Percentiles rank a stretch among this genome's conserved stretches.
phyloP scores from a whole-genome alignment of 495 filamentous ascomycete genomes.

The Penicillium odoratum region DNA sequence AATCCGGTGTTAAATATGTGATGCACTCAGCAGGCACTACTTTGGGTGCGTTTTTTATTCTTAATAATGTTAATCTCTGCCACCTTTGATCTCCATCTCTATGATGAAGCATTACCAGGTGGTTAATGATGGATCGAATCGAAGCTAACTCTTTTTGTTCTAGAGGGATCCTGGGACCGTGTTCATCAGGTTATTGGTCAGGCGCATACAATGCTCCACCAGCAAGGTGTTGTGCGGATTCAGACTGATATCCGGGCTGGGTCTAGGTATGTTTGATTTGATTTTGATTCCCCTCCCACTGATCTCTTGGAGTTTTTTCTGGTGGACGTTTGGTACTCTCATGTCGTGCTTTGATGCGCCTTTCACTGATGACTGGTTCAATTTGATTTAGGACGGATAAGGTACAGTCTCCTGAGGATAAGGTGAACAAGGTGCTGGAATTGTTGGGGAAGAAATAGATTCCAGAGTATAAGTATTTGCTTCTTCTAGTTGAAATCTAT shows the following conservation, averaged over 20 bases:
- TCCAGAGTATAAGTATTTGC: not conserved
- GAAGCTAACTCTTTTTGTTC: slow-evolving; percentile 1
- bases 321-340: not conserved
- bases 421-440: slow-evolving; percentile 63
- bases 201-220: slow-evolving; percentile 81
- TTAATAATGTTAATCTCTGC: not conserved
- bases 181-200: slow-evolving; percentile 89
- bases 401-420: slow-evolving; percentile 64
- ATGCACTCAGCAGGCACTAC: slow-evolving; percentile 96
- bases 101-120: no score
- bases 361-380: slow-evolving; percentile 16
- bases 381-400: slow-evolving; percentile 60
- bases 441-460: slow-evolving; percentile 48
- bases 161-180: slow-evolving; percentile 89
- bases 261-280: slow-evolving; percentile 59
- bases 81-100: no score
- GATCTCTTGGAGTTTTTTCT: not conserved
- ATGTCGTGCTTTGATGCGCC: not conserved
- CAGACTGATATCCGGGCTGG: slow-evolving; percentile 90
- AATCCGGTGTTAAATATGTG: slow-evolving; percentile 72
- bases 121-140: not conserved
- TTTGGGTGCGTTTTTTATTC: slow-evolving; percentile 61
- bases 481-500: not conserved
- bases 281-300: not conserved
- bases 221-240: slow-evolving; percentile 75